phyloP scores from a whole-genome alignment of 2,329 filamentous ascomycete genomes.

The Ceratocystis variospora region DNA sequence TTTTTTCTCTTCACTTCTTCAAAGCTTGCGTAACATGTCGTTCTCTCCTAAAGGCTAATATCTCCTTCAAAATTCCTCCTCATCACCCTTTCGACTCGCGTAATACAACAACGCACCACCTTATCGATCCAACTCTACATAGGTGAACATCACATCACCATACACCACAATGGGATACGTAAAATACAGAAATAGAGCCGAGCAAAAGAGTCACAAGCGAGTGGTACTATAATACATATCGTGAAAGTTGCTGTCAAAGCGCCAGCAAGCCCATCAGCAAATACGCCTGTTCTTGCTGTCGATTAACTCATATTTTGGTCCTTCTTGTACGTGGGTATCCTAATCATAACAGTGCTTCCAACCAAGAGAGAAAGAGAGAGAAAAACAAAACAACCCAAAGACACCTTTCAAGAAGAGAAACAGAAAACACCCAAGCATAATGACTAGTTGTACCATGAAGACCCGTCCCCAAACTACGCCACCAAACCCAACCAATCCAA shows the following conservation, averaged over 20 bases:
- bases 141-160: neutral
- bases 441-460: neutral
- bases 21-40: too few species aligned
- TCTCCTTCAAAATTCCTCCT: too few species aligned
- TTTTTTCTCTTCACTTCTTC: too few species aligned
- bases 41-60: too few species aligned
- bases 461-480: neutral
- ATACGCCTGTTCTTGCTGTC: neutral
- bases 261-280: neutral
- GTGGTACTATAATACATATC: too few species aligned
- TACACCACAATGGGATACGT: too few species aligned
- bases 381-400: slow-evolving; percentile 8
- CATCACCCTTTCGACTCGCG: neutral
- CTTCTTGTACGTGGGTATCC: slow-evolving; percentile 14
- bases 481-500: neutral
- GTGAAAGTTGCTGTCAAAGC: neutral
- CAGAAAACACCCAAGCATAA: neutral
- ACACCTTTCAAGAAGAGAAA: slow-evolving; percentile 1
- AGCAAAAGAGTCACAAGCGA: too few species aligned
- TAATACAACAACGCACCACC: too few species aligned
- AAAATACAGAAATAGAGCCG: too few species aligned
- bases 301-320: neutral
- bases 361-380: neutral
- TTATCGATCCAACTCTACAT: too few species aligned
- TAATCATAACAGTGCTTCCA: slow-evolving; percentile 12